phyloP scores from a whole-genome alignment of 495 filamentous ascomycete species.

The Penicillium ucsense region DNA sequence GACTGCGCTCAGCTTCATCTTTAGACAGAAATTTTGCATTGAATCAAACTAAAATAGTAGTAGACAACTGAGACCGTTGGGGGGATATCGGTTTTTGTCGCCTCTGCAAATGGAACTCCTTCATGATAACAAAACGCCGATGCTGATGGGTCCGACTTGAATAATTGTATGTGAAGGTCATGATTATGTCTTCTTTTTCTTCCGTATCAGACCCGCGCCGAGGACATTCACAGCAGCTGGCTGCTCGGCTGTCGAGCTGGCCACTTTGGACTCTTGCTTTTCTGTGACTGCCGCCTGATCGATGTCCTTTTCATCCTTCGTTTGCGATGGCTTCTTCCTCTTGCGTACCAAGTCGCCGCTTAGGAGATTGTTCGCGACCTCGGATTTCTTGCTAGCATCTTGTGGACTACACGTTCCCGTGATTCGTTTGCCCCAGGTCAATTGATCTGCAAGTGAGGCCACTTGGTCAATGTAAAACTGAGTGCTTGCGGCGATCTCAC shows the following conservation, averaged over 20 bases:
- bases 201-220: constrained; percentile 49
- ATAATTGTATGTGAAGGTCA: too few relatives aligned
- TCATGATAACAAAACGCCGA: too few relatives aligned
- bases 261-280: constrained; percentile 12
- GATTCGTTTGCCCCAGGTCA: constrained; percentile 47
- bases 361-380: constrained; percentile 29
- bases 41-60: too few relatives aligned
- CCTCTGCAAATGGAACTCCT: too few relatives aligned
- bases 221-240: constrained; percentile 47
- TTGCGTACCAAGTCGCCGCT: constrained; percentile 42
- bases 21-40: too few relatives aligned
- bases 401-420: constrained; percentile 30
- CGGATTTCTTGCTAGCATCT: constrained; percentile 18
- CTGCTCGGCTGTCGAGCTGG: constrained; percentile 15
- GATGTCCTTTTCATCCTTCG: constrained; percentile 2
- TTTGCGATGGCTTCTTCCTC: constrained; percentile 36
- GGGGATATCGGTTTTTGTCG: too few relatives aligned
- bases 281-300: constrained; percentile 1
- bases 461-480: constrained; percentile 61
- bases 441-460: constrained; percentile 39
- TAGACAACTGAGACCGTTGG: too few relatives aligned
- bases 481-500: constrained; percentile 60
- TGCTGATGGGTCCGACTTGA: too few relatives aligned
- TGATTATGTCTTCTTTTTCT: constrained; percentile 48
- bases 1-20: too few relatives aligned